Evolutionary conservation across 75 land plant species (phyloP), one percentile per base, ranked within the genome.

Genomic region (Picea sitchensis): DNA sequence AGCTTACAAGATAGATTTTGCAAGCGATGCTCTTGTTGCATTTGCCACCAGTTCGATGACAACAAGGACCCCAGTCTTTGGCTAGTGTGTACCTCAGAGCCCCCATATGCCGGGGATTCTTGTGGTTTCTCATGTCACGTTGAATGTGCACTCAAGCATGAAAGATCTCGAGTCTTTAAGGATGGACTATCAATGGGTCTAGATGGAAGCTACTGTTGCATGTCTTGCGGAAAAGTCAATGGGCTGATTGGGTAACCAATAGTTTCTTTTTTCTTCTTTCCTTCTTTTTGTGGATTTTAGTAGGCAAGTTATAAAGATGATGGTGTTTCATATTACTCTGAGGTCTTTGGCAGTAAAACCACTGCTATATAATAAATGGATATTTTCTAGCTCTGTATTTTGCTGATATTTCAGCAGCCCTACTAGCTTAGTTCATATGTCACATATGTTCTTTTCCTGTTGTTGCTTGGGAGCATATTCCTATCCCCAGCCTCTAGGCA

Each of bases 21-120:
- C 80, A 91, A 82, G 82, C 78, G 98, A 44, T 95, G 98, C 82
- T 92, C 98, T 18, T 95, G 98, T 81, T 95, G 95, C 82, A 87
- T 95, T 20, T 95, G 98, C 77, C 56, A 81, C 63, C 60, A 85
- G 79, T 95, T 84, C 76, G 98, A 95, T 86, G 98, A 95, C 71
- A 95, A 95, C 75, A 95, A 95, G 82, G 98, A 95, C 75, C 98
- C 98, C 23, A 91, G 98, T 74, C 79, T 95, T 41, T 95, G 98
- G 98, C 76, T 95, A 31, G 76, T 80, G 76, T 95, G 98, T 73
- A 80, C 77, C 75, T 82, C 89, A 15, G 96, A 94, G 34, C 83
- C 82, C 77, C 87, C 88, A 1, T 76, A 83, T 89, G 73, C 80
- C 65, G 91, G 82, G 21, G 79, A 82, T 11, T 85, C 91, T 1